Evolutionary conservation across 441 rosid species (phyloP), one percentile per base, ranked within the genome.

Genomic region (Populus hybrid): DNA sequence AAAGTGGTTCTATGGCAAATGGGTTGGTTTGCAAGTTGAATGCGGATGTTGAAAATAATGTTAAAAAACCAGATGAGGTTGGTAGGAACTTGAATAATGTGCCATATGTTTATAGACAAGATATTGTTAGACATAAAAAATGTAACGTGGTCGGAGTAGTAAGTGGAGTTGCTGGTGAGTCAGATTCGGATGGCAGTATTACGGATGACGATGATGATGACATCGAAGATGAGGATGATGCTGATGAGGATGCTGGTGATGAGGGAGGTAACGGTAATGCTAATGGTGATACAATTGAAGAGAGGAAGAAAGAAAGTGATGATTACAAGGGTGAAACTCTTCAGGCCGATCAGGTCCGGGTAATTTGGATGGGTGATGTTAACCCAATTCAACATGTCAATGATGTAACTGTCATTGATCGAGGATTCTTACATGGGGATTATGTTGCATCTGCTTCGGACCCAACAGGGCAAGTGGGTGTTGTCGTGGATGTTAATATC

Each of bases 341-440:
- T 79, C 88, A 84, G 75, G 90, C 89, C 24, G 89, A 89, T 61
- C 97, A 97, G 83, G 93, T 94, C 85, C 92, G 97, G 80, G 97
- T 94, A 57, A 89, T 89, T 70, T 97, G 98, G 98, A 87, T 92
- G 84, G 93, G 91, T 78, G 90, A 87, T 78, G 89, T 89, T 0
- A 97, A 92, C 78, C 91, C 90, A 26, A 86, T 91, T 81, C 97
- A 94, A 81, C 84, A 84, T 84, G 77, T 84, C 30, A 87, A 80
- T 82, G 87, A 92, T 83, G 82, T 93, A 78, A 82, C 84, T 9
- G 94, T 91, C 80, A 82, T 91, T 78, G 99, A 97, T 84, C 90
- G 99, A 73, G 97, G 95, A 73, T 97, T 97, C 87, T 81, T 95
- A 77, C 94, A 91, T 70, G 99, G 99, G 75, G 99, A 95, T 83